These are phyloP conservation scores for Fraxinus sp. DNA, from an alignment of 305 asterid species.

Conservation along the genomic window DNA sequence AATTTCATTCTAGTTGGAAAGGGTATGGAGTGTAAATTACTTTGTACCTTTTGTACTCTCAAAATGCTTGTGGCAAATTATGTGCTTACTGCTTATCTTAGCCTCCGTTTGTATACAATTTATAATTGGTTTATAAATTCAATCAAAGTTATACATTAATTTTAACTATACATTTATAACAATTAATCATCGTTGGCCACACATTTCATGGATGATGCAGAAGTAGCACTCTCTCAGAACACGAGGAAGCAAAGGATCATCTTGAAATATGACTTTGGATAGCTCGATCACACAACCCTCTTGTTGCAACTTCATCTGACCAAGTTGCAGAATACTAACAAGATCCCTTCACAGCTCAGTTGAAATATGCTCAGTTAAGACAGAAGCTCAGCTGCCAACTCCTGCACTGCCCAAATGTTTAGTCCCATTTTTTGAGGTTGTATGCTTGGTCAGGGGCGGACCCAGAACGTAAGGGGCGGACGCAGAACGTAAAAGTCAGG, in stretches of 20 bases:
- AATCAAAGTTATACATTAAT: no score
- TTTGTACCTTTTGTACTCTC: not conserved
- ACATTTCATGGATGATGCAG: no score
- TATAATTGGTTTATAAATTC: no score
- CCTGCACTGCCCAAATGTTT: not conserved
- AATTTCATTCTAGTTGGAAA: conserved; percentile 16
- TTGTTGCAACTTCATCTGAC: no score
- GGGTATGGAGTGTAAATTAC: conserved; percentile 15
- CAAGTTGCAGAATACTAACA: not conserved
- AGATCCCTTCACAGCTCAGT: not conserved
- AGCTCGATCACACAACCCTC: not conserved
- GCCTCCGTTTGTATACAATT: not conserved
- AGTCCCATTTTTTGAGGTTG: no score
- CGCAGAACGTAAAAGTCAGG: no score
- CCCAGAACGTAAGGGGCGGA: no score
- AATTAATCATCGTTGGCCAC: no score
- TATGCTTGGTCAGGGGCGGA: no score
- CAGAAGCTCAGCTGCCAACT: not conserved
- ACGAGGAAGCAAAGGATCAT: not conserved
- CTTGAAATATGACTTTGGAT: not conserved
- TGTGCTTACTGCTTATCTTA: not conserved
- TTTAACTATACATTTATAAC: no score
- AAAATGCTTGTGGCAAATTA: not conserved
- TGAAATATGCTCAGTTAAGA: not conserved
- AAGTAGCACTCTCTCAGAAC: no score